Base-by-base conservation (phyloP, 352 stramenopile species). In the Globisporangium recalcitrans region DNA sequence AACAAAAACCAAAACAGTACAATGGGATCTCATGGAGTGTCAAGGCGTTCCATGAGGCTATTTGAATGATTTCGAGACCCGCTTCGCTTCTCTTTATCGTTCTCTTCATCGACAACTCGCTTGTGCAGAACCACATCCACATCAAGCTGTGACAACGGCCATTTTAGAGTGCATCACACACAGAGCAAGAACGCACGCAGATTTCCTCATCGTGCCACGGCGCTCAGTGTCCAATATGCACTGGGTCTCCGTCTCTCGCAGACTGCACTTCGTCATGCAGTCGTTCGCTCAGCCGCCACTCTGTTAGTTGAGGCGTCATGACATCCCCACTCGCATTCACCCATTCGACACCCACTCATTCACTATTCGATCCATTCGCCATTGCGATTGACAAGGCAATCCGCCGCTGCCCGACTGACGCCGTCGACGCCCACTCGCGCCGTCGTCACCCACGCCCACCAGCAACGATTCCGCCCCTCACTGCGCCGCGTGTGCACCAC, bases 401-500 rank as follows among this genome's bases (percentile, higher is more conserved):
- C 49, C 16, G 6, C 53, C 22, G 36, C 34, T 36, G 47, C 19
- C 24, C 21, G 44, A 32, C 29, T 29, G 27, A 56, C 51, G 26
- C 51, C 51, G 51, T 24, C n/a, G 29, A 40, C 51, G 27, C 29
- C 29, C 29, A 21, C 51, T 24, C 29, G 51, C 51, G 51, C 29
- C 51, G 49, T 9, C 49, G 51, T 5, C 24, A 9, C n/a, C 38
- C 14, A 32, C 56, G 14, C 3, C n/a, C 27, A 14, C 26, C 19
- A 55, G 57, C 42, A 29, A 62, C 57, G 27, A 62, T 62, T 52
- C 42, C n/a, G 42, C n/a, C 5, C n/a, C 13, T 36, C 42, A 46
- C 27, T 62, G 27, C 60, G 9, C 26, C 16, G n/a, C 52, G 51
- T 16, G 34, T 22, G 32, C 38, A 29, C 22, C 46, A 61, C 26